Evolutionary conservation across 108 stramenopile genomes (phyloP), one percentile per base, ranked within the genome.

Genomic region (Skeletonema tropicum): DNA sequence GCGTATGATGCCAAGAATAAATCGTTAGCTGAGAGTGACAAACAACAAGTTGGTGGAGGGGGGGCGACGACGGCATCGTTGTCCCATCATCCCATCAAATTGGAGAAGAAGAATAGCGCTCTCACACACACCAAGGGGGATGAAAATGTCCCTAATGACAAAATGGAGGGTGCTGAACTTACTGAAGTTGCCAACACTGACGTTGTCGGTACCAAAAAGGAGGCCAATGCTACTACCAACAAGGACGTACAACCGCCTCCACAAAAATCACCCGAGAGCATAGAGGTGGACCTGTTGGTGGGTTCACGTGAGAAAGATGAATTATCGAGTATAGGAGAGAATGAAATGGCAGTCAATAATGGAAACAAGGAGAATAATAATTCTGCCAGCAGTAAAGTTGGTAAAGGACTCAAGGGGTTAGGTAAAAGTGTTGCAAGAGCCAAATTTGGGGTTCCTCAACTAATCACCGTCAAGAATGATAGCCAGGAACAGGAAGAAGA

Each of bases 311-410:
- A 55, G 23, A 23, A 55, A 25, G 10, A 8, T 2, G 23, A 23
- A 7, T 55, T 8, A 5, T 23, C 23, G 52, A 55, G 3, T 9
- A 23, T 2, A 23, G n/a, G 23, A 23, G 21, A 11, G 52, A 11
- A 21, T 23, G 9, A 21, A 7, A 9, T 9, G 0, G 1, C 19
- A 25, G 7, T 7, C 3, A 23, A 55, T 55, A 55, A 8, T 25
- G 52, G 52, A 55, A 55, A 55, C 23, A 55, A 55, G 52, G 52
- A 55, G 52, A 55, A 55, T 23, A 55, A 55, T 55, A 25, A 23
- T 55, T 9, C 19, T 25, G 4, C 21, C n/a, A 23, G 21, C 23
- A 55, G 52, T 5, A 55, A 55, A 55, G 48, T 19, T 62, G 61
- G 61, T 0, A 49, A 41, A 32, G 61, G 48, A 49, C 38, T 39